Evolutionary conservation across 2,329 filamentous ascomycete genomes (phyloP), one percentile per base, ranked within the genome.

Genomic region (Hypocrella siamensis): DNA sequence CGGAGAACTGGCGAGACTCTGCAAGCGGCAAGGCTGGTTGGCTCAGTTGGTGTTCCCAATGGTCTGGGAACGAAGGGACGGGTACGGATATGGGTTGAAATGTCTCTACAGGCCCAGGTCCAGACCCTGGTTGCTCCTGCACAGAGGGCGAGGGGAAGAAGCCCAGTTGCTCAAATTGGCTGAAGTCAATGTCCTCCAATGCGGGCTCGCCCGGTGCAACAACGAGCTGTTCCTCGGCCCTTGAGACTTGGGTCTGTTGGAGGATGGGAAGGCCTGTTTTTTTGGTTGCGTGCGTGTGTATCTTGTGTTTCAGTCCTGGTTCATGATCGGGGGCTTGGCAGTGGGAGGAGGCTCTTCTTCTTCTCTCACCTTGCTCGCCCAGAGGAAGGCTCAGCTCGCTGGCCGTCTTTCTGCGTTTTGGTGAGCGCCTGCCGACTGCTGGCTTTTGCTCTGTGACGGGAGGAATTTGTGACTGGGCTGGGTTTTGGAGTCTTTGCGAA

Each of bases 361-460:
- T n/a, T 11, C 17, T 51, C 54, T 34, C 53, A 58, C 54, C 47
- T 41, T 49, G 28, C 35, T 56, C 49, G 45, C 46, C 47, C 46
- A 47, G 44, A 33, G 49, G 46, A 43, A 51, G 40, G 37, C 39
- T 46, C 40, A 44, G 40, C 39, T 54, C 49, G 33, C 44, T 49
- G 29, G 45, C 46, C 25, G 52, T 56, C 35, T 53, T 47, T 35
- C 51, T 47, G 35, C 54, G 46, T 42, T 57, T 57, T 30, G 54
- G 54, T 29, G 53, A 56, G 35, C 52, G 49, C 39, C 40, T 42
- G 31, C 40, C 42, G 34, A 33, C 39, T 22, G 26, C 35, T 19
- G 33, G 37, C n/a, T 28, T 34, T 19, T n/a, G 29, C 29, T 14
- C 35, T 17, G 26, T 26, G 5, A 29, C 27, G 12, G 35, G 27